Percentiles rank a stretch among this genome's conserved stretches.
Evolutionary conservation across 768 basidiomycete species (phyloP).

Genomic region (Kondoa malvinella): DNA sequence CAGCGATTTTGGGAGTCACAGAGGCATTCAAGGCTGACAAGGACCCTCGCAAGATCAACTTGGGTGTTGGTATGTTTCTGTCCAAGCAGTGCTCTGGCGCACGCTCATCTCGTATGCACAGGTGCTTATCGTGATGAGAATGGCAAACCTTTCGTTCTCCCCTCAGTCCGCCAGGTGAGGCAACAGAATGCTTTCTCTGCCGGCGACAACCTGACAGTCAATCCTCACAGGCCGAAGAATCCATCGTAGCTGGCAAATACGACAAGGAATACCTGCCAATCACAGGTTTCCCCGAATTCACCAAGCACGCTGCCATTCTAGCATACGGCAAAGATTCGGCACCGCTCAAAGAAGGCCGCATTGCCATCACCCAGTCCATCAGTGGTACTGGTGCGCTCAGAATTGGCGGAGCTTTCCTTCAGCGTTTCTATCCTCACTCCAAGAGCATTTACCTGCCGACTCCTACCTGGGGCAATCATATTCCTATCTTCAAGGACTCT

Average conservation of each 20-base stretch:
- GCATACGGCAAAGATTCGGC: constrained; percentile 58
- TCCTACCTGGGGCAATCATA: constrained; percentile 91
- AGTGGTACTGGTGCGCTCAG: constrained; percentile 95
- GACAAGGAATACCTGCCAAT: constrained; percentile 91
- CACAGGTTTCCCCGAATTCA: constrained; percentile 69
- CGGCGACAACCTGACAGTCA: background rate
- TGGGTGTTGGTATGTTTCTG: constrained; percentile 43
- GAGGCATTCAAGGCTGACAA: constrained; percentile 71
- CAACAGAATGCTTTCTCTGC: constrained; percentile 17
- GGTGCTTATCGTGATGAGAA: constrained; percentile 69
- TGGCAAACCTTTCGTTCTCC: constrained; percentile 78
- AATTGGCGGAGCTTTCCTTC: constrained; percentile 71
- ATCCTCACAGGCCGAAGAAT: constrained; percentile 47
- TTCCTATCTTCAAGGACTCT: constrained; percentile 75
- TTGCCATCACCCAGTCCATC: constrained; percentile 59
- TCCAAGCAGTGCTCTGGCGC: background rate
- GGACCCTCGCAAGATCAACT: constrained; percentile 62
- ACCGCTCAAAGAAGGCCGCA: constrained; percentile 54
- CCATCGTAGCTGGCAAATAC: constrained; percentile 49
- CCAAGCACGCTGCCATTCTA: constrained; percentile 59
- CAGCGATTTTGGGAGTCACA: constrained; percentile 37
- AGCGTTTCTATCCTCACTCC: constrained; percentile 55
- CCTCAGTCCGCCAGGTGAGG: constrained; percentile 74
- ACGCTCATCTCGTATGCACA: background rate
- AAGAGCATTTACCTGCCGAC: constrained; percentile 69